Evolutionary conservation across 495 filamentous ascomycete genomes (phyloP).

Genomic region (Baudoinia panamericana): DNA sequence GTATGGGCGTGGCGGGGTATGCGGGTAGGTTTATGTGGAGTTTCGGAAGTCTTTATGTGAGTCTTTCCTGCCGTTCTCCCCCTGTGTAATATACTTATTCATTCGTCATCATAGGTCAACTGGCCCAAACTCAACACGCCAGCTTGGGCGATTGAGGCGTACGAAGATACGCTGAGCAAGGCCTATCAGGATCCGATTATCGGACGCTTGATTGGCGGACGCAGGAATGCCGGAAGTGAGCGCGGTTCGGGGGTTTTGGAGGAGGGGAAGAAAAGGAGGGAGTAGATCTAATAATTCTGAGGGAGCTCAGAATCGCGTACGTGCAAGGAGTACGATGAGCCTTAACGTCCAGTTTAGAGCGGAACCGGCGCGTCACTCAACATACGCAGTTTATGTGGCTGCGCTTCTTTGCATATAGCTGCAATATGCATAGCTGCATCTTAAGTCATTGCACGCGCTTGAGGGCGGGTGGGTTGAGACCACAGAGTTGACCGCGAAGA

Average conservation of each 20-base stretch:
- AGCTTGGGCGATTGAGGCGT: conserved; percentile 70
- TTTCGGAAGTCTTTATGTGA: conserved; percentile 86
- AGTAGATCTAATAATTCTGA: no score
- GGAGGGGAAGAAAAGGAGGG: conserved; percentile 79
- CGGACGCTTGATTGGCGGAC: conserved; percentile 47
- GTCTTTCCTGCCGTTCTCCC: conserved; percentile 31
- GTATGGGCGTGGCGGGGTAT: conserved; percentile 54
- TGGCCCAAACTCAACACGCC: conserved; percentile 93
- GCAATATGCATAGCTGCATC: no score
- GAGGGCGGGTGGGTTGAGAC: no score
- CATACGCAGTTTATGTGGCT: no score
- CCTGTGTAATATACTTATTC: background rate
- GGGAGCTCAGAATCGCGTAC: no score
- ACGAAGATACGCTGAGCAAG: conserved; percentile 69
- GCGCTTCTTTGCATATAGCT: no score
- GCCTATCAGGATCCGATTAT: conserved; percentile 64
- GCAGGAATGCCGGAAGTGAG: conserved; percentile 64
- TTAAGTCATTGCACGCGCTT: no score
- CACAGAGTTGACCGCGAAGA: no score
- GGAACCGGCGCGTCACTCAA: no score
- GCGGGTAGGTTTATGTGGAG: conserved; percentile 56
- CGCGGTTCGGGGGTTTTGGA: conserved; percentile 69
- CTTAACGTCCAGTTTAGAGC: no score
- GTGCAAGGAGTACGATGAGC: no score
- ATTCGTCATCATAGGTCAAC: conserved; percentile 53